Evolutionary conservation across 495 filamentous ascomycete species (phyloP).

Genomic region (Neurospora sp.): DNA sequence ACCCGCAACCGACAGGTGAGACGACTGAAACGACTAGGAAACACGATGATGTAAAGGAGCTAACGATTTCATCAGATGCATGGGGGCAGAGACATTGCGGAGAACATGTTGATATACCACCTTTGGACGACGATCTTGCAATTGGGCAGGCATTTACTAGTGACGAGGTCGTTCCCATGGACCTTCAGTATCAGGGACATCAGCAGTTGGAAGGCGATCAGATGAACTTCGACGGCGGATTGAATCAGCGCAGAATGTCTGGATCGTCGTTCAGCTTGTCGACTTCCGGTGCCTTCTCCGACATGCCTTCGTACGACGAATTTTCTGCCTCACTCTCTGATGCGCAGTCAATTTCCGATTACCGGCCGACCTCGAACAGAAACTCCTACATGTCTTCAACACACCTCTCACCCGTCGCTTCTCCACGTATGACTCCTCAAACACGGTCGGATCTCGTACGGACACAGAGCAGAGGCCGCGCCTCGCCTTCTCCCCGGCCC

Average conservation of each 20-base stretch:
- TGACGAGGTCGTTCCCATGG: slow-evolving; percentile 45
- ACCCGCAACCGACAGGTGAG: slow-evolving; percentile 37
- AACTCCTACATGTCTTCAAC: slow-evolving; percentile 51
- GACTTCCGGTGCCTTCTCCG: slow-evolving; percentile 44
- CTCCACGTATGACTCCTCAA: slow-evolving; percentile 48
- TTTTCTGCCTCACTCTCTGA: slow-evolving; percentile 47
- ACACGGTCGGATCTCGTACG: slow-evolving; percentile 44
- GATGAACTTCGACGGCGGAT: slow-evolving; percentile 28
- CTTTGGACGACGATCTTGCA: slow-evolving; percentile 37
- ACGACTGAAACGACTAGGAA: slow-evolving; percentile 33
- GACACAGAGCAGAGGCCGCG: slow-evolving; percentile 49
- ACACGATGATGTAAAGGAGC: slow-evolving; percentile 11
- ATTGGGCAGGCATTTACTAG: slow-evolving; percentile 47
- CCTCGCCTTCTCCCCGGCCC: slow-evolving; percentile 56
- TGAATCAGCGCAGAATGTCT: slow-evolving; percentile 43
- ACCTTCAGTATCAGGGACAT: slow-evolving; percentile 37
- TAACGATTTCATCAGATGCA: slow-evolving; percentile 29
- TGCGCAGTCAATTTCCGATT: slow-evolving; percentile 45
- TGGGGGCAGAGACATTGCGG: slow-evolving; percentile 44
- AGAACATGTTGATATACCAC: slow-evolving; percentile 35
- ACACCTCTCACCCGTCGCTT: slow-evolving; percentile 48
- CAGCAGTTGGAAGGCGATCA: slow-evolving; percentile 31
- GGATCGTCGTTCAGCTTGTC: slow-evolving; percentile 50
- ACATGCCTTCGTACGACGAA: slow-evolving; percentile 50
- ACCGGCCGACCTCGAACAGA: slow-evolving; percentile 45